These are phyloP conservation scores for Stachybotrys chartarum DNA, from an alignment of 2,329 filamentous ascomycete genomes.

Conservation along the genomic window DNA sequence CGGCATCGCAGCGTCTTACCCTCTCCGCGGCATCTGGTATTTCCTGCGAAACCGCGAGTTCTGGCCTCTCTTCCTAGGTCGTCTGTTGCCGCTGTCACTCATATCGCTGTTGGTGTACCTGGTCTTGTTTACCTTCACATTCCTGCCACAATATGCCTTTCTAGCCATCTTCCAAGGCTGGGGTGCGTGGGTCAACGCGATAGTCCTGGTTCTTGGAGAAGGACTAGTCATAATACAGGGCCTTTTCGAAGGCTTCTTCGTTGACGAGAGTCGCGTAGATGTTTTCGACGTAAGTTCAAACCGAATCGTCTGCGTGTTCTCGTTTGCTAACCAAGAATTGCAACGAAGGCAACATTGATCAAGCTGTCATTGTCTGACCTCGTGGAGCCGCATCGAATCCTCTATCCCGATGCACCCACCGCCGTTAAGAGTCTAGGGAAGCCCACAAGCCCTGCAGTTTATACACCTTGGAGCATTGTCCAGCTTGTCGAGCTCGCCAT, in stretches of 20 bases:
- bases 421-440: conserved; percentile 77
- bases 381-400: conserved; percentile 57
- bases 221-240: conserved; percentile 62
- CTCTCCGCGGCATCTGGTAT: conserved; percentile 71
- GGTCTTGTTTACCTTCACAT: conserved; percentile 83
- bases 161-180: conserved; percentile 82
- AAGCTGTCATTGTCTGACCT: conserved; percentile 65
- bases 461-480: conserved; percentile 83
- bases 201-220: conserved; percentile 80
- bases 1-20: conserved; percentile 43
- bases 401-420: conserved; percentile 60
- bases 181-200: conserved; percentile 83
- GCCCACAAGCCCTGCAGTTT: conserved; percentile 68
- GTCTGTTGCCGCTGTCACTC: conserved; percentile 72
- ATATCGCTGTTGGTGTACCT: conserved; percentile 77
- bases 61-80: conserved; percentile 71
- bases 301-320: too few relatives aligned
- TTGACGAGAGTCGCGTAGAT: conserved; percentile 71
- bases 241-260: conserved; percentile 74
- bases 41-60: conserved; percentile 71
- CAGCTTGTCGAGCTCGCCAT: conserved; percentile 81
- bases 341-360: conserved; percentile 58
- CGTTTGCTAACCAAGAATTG: conserved; percentile 4
- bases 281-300: conserved; percentile 65
- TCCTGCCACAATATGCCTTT: conserved; percentile 83